phyloP scores from a whole-genome alignment of 768 basidiomycete species.

The Rhodocollybia butyracea region DNA sequence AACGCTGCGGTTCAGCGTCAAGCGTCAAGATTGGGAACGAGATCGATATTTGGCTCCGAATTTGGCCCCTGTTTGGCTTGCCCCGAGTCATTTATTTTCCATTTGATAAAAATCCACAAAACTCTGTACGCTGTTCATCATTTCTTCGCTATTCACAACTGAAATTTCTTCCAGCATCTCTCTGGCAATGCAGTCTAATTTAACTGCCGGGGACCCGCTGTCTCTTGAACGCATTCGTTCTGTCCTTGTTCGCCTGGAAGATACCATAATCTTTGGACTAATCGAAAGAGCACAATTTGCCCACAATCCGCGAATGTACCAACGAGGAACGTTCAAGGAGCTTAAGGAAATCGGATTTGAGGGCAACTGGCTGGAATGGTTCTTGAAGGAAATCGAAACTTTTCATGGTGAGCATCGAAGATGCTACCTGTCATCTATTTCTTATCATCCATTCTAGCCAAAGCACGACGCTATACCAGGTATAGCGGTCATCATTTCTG shows the following conservation, averaged over 20 bases:
- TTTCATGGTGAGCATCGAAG: conserved; percentile 75
- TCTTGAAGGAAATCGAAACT: conserved; percentile 89
- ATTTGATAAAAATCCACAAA: too few species aligned
- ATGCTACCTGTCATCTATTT: background rate
- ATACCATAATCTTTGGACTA: conserved; percentile 97
- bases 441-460: conserved; percentile 51
- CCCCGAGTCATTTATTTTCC: too few species aligned
- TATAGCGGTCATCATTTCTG: conserved; percentile 19
- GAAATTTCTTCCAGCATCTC: too few species aligned
- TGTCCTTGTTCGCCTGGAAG: conserved; percentile 87
- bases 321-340: conserved; percentile 74
- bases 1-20: too few species aligned
- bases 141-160: background rate
- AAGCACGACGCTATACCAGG: conserved; percentile 95
- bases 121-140: background rate
- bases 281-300: conserved; percentile 98
- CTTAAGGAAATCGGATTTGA: conserved; percentile 68
- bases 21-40: too few species aligned
- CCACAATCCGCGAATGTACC: conserved; percentile 88
- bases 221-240: conserved; percentile 86
- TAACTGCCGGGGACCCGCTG: conserved; percentile 73
- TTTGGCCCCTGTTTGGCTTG: too few species aligned
- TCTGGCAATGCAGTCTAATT: conserved; percentile 58
- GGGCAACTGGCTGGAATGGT: conserved; percentile 97
- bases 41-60: too few species aligned